Percentiles rank a stretch among this genome's conserved stretches.
Evolutionary conservation across 2,329 filamentous ascomycete species (phyloP).

Genomic region (Penicillium carneum): DNA sequence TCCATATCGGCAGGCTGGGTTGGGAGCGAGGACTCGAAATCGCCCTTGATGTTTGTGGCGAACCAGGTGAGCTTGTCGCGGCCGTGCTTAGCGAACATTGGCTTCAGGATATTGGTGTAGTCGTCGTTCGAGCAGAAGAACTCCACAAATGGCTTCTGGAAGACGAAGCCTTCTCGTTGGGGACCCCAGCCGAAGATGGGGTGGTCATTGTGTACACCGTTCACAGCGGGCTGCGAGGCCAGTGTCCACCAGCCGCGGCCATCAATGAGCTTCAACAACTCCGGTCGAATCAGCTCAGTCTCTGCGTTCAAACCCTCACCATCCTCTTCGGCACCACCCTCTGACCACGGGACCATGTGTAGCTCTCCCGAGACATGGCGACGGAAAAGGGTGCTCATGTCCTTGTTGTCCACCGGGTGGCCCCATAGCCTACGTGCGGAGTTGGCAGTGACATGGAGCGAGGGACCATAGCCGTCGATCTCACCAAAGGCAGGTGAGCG

Average conservation of each 20-base stretch:
- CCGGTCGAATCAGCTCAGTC: conserved; percentile 77
- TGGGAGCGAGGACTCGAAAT: conserved; percentile 70
- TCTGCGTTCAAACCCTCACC: conserved; percentile 66
- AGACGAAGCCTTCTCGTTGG: conserved; percentile 83
- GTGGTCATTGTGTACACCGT: conserved; percentile 79
- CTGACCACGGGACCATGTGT: conserved; percentile 87
- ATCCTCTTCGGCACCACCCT: conserved; percentile 69
- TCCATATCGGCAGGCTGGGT: conserved; percentile 39
- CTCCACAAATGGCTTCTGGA: conserved; percentile 97
- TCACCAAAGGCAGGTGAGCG: conserved; percentile 93
- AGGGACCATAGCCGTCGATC: conserved; percentile 98
- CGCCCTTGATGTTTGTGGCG: conserved; percentile 78
- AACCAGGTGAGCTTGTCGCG: conserved; percentile 82
- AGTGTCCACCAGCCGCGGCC: conserved; percentile 92
- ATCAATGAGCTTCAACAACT: conserved; percentile 77
- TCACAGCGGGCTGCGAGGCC: conserved; percentile 91
- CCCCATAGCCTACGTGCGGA: conserved; percentile 88
- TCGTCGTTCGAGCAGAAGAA: conserved; percentile 82
- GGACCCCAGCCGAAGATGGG: conserved; percentile 92
- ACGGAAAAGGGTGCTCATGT: conserved; percentile 82
- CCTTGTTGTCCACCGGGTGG: conserved; percentile 70
- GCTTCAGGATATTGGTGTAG: conserved; percentile 69
- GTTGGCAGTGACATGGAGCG: conserved; percentile 84
- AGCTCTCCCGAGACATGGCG: conserved; percentile 81
- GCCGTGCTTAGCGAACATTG: conserved; percentile 66